phyloP scores from a whole-genome alignment of 148 eudicot species.

The Rhododendron simsii region DNA sequence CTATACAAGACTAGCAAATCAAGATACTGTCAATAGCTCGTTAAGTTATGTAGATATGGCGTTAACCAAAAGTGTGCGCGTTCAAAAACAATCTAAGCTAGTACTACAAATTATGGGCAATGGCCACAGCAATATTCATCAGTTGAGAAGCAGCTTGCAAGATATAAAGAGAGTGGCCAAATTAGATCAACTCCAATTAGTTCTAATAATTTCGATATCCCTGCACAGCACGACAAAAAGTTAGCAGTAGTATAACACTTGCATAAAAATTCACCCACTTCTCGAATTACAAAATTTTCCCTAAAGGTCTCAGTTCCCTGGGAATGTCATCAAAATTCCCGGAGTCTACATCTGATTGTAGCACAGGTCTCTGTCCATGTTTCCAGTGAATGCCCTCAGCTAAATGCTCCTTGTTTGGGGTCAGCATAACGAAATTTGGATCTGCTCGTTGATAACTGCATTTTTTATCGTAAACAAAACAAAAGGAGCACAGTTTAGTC shows the following conservation, averaged over 20 bases:
- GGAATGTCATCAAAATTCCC: slow-evolving; percentile 70
- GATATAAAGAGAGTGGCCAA: background rate
- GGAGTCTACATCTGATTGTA: slow-evolving; percentile 59
- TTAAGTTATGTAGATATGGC: background rate
- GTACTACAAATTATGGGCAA: background rate
- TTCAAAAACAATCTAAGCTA: background rate
- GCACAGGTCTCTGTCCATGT: slow-evolving; percentile 48
- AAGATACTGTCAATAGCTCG: background rate
- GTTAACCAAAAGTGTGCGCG: background rate
- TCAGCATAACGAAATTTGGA: slow-evolving; percentile 87
- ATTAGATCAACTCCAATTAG: background rate
- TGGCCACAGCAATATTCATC: background rate
- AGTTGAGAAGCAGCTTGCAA: background rate
- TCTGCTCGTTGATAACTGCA: slow-evolving; percentile 86
- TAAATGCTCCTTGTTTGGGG: slow-evolving; percentile 83
- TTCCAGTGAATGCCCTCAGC: slow-evolving; percentile 71
- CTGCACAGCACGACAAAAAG: background rate
- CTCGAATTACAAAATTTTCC: slow-evolving; percentile 42
- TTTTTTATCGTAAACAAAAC: background rate
- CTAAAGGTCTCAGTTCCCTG: slow-evolving; percentile 61
- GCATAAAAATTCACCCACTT: background rate
- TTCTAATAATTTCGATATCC: background rate
- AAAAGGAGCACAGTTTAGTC: background rate
- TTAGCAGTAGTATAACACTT: background rate
- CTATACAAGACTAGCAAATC: no score